Evolutionary conservation across 2,329 filamentous ascomycete genomes (phyloP).

Genomic region (Pseudopyricularia cyperi): DNA sequence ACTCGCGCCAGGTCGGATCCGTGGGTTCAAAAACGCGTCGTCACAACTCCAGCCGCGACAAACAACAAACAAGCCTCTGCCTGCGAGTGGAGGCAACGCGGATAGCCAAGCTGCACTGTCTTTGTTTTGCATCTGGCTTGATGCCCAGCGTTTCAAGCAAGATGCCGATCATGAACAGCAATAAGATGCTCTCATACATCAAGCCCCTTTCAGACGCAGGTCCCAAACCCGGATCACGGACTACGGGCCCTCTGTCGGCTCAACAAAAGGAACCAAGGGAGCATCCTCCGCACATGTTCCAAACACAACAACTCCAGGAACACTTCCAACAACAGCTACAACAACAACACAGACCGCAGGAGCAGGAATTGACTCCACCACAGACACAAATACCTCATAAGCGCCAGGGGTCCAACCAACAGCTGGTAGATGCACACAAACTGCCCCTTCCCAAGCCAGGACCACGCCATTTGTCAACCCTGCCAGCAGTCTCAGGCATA

Average conservation of each 20-base stretch:
- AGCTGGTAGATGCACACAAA: conserved; percentile 18
- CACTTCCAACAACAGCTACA: neutral
- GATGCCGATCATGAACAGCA: conserved; percentile 7
- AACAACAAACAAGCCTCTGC: neutral
- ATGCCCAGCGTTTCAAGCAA: conserved; percentile 11
- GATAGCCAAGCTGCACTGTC: conserved; percentile 5
- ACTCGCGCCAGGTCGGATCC: neutral
- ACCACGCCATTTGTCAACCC: conserved; percentile 13
- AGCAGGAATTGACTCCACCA: conserved; percentile 3
- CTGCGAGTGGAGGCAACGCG: conserved; percentile 3
- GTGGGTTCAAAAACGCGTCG: neutral
- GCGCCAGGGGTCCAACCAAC: conserved; percentile 14
- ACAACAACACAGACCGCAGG: conserved; percentile 4
- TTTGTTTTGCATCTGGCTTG: conserved; percentile 3
- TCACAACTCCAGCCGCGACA: conserved; percentile 5
- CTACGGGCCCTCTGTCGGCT: neutral
- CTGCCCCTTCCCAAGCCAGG: conserved; percentile 19
- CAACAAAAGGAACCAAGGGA: conserved; percentile 2
- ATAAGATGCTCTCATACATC: conserved; percentile 7
- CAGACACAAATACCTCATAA: conserved; percentile 14
- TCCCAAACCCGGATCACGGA: neutral
- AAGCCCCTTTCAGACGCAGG: conserved; percentile 8
- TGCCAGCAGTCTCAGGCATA: conserved; percentile 9
- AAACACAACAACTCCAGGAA: neutral
- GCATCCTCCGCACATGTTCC: conserved; percentile 7